A percentile compares a stretch with the other conserved stretches of the same genome.
Evolutionary conservation across 768 basidiomycete species (phyloP).

Genomic region (Panaeolus papilionaceus): DNA sequence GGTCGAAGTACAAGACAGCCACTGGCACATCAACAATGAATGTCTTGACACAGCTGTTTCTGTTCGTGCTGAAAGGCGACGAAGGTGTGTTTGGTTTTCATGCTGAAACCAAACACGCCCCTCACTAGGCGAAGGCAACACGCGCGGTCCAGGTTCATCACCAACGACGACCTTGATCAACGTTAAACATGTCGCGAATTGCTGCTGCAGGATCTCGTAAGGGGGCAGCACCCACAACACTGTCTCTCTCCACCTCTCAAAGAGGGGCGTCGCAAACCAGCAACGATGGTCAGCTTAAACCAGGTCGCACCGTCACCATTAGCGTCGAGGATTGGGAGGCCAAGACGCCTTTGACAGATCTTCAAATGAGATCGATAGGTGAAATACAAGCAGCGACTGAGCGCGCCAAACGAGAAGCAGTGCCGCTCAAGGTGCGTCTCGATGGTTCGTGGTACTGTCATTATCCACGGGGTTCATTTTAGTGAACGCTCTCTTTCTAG

Average conservation of each 20-base stretch:
- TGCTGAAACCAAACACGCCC: neutral
- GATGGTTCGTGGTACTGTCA: slow-evolving; percentile 4
- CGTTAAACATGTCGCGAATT: neutral
- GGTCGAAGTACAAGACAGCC: too few species aligned
- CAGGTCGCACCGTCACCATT: slow-evolving; percentile 38
- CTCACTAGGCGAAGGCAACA: neutral
- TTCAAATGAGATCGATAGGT: slow-evolving; percentile 68
- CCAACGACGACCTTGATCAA: neutral
- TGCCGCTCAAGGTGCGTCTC: slow-evolving; percentile 77
- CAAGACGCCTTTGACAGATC: slow-evolving; percentile 76
- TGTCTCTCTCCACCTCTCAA: slow-evolving; percentile 20
- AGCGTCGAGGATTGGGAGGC: slow-evolving; percentile 93
- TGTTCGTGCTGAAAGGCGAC: too few species aligned
- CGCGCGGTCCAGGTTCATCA: neutral
- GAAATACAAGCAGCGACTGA: slow-evolving; percentile 62
- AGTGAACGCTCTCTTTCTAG: slow-evolving; percentile 28
- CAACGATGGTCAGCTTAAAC: slow-evolving; percentile 17
- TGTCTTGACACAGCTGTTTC: too few species aligned
- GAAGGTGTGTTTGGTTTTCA: neutral
- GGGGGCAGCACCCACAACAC: slow-evolving; percentile 21
- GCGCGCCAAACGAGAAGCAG: slow-evolving; percentile 47
- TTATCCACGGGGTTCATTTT: slow-evolving; percentile 16
- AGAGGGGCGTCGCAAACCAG: slow-evolving; percentile 15
- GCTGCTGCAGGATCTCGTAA: slow-evolving; percentile 3
- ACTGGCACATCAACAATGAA: too few species aligned